These are phyloP conservation scores for Acanthamoeba healyi DNA, from an alignment of 208 protist genomes.

Conservation along the genomic window DNA sequence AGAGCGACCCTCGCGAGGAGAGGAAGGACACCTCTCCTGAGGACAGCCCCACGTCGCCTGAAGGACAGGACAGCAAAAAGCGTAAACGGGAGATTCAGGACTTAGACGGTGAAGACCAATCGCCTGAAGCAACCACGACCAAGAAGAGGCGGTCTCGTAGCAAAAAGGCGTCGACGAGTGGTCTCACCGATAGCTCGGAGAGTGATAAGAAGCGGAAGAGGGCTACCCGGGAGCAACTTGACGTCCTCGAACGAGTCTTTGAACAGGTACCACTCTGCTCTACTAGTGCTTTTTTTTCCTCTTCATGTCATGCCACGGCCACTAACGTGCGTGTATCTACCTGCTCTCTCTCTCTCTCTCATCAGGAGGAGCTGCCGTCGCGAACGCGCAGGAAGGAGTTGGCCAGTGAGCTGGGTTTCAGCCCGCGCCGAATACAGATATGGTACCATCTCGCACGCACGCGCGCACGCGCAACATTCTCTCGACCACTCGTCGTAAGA, in stretches of 20 bases:
- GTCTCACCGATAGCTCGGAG: background rate
- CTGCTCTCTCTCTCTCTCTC: background rate
- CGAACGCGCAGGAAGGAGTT: slow-evolving; percentile 19
- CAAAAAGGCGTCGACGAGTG: background rate
- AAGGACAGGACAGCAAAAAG: background rate
- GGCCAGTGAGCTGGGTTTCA: slow-evolving; percentile 19
- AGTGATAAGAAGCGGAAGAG: slow-evolving; percentile 7
- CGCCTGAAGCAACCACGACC: background rate
- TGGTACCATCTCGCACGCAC: background rate
- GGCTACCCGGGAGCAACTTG: background rate
- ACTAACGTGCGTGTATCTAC: background rate
- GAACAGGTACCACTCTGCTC: slow-evolving; percentile 1
- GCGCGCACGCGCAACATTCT: background rate
- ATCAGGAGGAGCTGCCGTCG: slow-evolving; percentile 11
- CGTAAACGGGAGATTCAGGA: background rate
- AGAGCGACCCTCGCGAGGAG: background rate
- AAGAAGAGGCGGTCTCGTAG: background rate
- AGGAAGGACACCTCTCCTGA: background rate
- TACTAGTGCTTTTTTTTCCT: too few species aligned
- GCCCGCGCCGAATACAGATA: slow-evolving; percentile 13
- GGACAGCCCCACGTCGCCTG: background rate
- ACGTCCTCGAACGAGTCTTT: slow-evolving; percentile 12
- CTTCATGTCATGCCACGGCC: background rate
- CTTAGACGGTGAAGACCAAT: background rate
- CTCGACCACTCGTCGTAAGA: background rate